phyloP scores from a whole-genome alignment of 148 eudicot genomes.

The Persicaria tinctoria region DNA sequence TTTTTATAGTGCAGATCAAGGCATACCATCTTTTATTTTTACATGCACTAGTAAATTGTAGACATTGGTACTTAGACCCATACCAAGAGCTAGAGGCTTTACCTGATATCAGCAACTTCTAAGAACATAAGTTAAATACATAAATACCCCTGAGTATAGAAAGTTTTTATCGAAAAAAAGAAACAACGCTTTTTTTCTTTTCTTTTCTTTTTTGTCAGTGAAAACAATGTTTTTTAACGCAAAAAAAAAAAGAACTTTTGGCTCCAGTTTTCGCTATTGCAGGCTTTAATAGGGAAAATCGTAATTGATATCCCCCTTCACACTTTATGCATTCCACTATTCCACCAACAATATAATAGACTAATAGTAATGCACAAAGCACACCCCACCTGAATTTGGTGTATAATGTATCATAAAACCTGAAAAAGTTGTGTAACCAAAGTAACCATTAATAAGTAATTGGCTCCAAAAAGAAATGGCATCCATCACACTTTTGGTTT shows the following conservation, averaged over 20 bases:
- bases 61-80: no score
- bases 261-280: background rate
- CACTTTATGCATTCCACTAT: background rate
- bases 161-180: no score
- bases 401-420: background rate
- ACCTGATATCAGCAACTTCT: no score
- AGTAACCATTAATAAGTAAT: background rate
- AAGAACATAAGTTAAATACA: no score
- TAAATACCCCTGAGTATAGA: no score
- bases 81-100: no score
- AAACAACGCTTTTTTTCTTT: no score
- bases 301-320: background rate
- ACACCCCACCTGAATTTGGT: slow-evolving; percentile 1
- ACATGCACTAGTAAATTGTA: no score
- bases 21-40: no score
- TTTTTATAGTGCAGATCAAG: no score
- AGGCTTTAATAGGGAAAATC: slow-evolving; percentile 10
- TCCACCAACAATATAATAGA: background rate
- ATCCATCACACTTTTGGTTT: background rate
- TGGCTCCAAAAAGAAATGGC: background rate
- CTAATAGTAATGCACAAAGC: background rate
- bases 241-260: background rate
- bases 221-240: background rate
- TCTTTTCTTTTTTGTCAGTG: no score
- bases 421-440: background rate